Evolutionary conservation across 192 early-diverging fungal genomes (phyloP).

Genomic region (Backusella tuberculispora): DNA sequence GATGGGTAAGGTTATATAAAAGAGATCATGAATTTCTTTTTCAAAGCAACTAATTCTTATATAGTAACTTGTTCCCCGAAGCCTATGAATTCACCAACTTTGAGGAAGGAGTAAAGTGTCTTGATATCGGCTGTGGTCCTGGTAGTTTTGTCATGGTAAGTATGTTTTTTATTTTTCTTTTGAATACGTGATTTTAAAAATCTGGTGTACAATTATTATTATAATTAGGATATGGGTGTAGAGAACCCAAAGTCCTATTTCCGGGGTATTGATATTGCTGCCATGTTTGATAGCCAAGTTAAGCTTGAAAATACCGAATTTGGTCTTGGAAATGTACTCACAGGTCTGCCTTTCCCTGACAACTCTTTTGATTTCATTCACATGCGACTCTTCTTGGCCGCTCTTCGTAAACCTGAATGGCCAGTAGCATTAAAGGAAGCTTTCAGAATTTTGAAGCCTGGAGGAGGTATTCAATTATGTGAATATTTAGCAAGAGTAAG

Average conservation of each 20-base stretch:
- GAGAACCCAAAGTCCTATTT: slow-evolving; percentile 24
- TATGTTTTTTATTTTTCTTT: not conserved
- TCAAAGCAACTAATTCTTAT: not conserved
- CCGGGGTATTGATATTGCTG: slow-evolving; percentile 32
- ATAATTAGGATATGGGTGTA: slow-evolving; percentile 29
- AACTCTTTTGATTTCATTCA: slow-evolving; percentile 36
- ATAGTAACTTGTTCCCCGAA: not conserved
- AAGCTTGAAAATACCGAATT: slow-evolving; percentile 29
- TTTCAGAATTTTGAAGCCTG: slow-evolving; percentile 30
- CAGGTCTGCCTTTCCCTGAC: slow-evolving; percentile 33
- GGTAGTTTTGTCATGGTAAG: slow-evolving; percentile 37
- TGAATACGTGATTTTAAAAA: not conserved
- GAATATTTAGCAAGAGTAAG: slow-evolving; percentile 24
- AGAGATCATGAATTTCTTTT: not conserved
- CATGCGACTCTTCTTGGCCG: slow-evolving; percentile 27
- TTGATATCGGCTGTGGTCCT: slow-evolving; percentile 37
- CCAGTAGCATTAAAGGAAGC: slow-evolving; percentile 15
- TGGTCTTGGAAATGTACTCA: slow-evolving; percentile 27
- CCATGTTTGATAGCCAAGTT: slow-evolving; percentile 22
- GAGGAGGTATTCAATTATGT: slow-evolving; percentile 30
- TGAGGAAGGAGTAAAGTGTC: slow-evolving; percentile 23
- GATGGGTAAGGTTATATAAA: slow-evolving; percentile 18
- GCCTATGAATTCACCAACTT: slow-evolving; percentile 2
- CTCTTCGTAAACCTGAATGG: slow-evolving; percentile 23
- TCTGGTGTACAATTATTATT: not conserved